phyloP scores from a whole-genome alignment of 2,329 filamentous ascomycete genomes.

The Pseudocercospora crystallina region DNA sequence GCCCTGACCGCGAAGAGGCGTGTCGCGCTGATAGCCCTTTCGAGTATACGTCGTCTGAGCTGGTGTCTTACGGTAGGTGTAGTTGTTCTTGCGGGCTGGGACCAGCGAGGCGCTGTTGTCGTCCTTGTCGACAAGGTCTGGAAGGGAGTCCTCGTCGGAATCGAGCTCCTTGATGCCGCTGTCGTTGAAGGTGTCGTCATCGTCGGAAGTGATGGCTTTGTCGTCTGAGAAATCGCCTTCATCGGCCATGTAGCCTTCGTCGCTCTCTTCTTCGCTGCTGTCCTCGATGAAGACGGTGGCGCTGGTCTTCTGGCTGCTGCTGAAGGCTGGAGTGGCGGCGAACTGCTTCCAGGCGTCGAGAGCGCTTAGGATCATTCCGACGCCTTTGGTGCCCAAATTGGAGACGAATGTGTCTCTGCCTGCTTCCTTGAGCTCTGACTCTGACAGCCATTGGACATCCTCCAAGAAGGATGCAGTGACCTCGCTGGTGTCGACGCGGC shows the following conservation, averaged over 20 bases:
- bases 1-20: background rate
- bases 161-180: background rate
- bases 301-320: background rate
- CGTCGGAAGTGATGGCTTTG: background rate
- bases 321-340: background rate
- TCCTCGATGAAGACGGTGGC: too few relatives aligned
- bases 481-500: background rate
- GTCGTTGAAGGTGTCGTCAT: background rate
- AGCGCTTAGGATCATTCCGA: background rate
- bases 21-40: background rate
- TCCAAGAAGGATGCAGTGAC: background rate
- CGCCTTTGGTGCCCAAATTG: constrained; percentile 1
- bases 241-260: background rate
- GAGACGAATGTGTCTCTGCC: background rate
- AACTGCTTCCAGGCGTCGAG: constrained; percentile 8
- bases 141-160: background rate
- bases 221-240: background rate
- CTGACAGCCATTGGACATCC: constrained; percentile 10
- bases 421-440: constrained; percentile 1
- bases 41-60: background rate
- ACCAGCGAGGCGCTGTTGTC: background rate
- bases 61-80: background rate
- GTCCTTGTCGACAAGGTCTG: background rate
- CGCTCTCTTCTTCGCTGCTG: background rate
- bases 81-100: background rate